Percentiles rank a stretch among this genome's conserved stretches.
Conservation (phyloP, 2,329 filamentous ascomycete genomes). For the Aureobasidium subglaciale region DNA sequence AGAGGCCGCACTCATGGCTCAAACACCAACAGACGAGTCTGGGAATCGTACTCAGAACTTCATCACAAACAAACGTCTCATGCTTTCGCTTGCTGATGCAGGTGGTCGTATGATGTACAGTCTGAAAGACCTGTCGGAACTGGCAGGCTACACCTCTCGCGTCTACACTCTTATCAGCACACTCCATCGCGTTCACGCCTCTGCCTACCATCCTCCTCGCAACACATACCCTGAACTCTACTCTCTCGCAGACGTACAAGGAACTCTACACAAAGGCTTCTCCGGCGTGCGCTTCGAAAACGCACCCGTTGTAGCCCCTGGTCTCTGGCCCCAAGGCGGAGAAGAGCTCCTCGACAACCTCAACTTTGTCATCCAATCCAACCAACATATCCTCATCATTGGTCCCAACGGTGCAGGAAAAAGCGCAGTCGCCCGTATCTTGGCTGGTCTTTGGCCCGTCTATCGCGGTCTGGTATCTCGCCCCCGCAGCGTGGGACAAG, state of each 20-base stretch:
- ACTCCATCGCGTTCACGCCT: slow-evolving; percentile 84
- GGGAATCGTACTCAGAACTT: slow-evolving; percentile 92
- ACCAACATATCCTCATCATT: slow-evolving; percentile 90
- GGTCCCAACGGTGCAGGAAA: slow-evolving; percentile 94
- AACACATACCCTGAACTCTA: slow-evolving; percentile 70
- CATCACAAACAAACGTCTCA: slow-evolving; percentile 96
- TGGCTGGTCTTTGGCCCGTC: slow-evolving; percentile 91
- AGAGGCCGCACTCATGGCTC: slow-evolving; percentile 13
- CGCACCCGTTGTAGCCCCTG: slow-evolving; percentile 85
- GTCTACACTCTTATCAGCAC: slow-evolving; percentile 95
- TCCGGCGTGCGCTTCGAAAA: slow-evolving; percentile 90
- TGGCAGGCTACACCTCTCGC: slow-evolving; percentile 91
- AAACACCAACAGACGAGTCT: slow-evolving; percentile 17
- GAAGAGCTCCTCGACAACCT: slow-evolving; percentile 86
- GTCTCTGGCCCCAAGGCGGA: slow-evolving; percentile 79
- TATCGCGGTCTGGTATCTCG: slow-evolving; percentile 88
- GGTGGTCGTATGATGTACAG: slow-evolving; percentile 99
- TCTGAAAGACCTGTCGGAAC: slow-evolving; percentile 93
- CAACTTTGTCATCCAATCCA: slow-evolving; percentile 79
- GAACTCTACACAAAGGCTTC: slow-evolving; percentile 89
- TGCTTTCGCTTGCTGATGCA: slow-evolving; percentile 93
- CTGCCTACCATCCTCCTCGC: slow-evolving; percentile 68
- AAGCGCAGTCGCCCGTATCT: slow-evolving; percentile 75
- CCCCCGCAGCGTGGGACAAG: slow-evolving; percentile 60
- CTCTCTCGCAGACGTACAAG: slow-evolving; percentile 84